Percentiles rank a stretch among this genome's conserved stretches.
Evolutionary conservation across 768 basidiomycete species (phyloP).

Genomic region (Leccinum longicurvipes): DNA sequence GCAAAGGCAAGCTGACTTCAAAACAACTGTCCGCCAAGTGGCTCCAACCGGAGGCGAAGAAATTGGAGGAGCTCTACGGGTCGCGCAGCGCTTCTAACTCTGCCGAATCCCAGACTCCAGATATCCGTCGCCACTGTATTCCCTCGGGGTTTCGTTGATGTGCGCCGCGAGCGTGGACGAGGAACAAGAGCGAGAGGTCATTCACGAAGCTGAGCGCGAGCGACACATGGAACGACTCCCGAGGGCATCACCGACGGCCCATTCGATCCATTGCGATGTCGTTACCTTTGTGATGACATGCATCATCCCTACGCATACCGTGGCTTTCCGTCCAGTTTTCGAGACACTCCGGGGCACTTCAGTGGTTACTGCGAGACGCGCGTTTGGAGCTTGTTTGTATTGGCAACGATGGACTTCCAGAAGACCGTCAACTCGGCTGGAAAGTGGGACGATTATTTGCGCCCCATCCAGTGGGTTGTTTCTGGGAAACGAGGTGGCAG

Average conservation of each 20-base stretch:
- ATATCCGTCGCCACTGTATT: conserved; percentile 6
- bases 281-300: conserved; percentile 30
- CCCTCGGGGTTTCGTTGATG: conserved; percentile 15
- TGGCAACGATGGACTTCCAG: conserved; percentile 18
- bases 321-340: conserved; percentile 19
- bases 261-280: conserved; percentile 23
- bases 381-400: conserved; percentile 17
- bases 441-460: conserved; percentile 17
- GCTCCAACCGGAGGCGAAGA: not conserved
- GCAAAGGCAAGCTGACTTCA: not conserved
- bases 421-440: conserved; percentile 5
- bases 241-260: conserved; percentile 18
- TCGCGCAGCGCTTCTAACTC: not conserved
- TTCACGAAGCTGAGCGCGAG: conserved; percentile 44
- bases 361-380: conserved; percentile 15
- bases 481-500: conserved; percentile 3
- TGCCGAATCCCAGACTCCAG: not conserved
- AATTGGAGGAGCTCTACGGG: not conserved
- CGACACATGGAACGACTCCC: conserved; percentile 37
- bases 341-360: conserved; percentile 9
- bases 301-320: conserved; percentile 11
- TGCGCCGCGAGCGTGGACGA: conserved; percentile 35
- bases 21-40: not conserved
- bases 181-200: conserved; percentile 50
- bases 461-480: conserved; percentile 30